Evolutionary conservation across 2,329 filamentous ascomycete species (phyloP).

Genomic region (Monilinia vaccinii-corymbosi): DNA sequence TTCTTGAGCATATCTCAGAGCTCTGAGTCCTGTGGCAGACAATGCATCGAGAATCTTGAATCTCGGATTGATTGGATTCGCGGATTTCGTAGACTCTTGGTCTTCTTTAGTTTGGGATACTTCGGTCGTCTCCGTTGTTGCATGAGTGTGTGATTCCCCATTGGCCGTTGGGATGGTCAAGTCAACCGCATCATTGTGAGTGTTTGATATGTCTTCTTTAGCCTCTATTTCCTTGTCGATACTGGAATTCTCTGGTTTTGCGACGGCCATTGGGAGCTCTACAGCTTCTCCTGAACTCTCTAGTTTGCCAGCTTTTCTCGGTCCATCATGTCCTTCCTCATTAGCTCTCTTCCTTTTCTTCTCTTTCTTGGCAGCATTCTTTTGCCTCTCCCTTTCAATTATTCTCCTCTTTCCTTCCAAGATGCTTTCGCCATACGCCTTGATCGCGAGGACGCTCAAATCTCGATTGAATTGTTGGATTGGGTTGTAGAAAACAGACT

Average conservation of each 20-base stretch:
- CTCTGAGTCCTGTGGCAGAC: conserved; percentile 85
- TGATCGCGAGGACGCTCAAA: conserved; percentile 84
- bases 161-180: neutral
- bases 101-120: neutral
- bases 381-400: conserved; percentile 35
- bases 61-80: conserved; percentile 21
- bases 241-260: neutral
- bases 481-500: conserved; percentile 95
- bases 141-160: neutral
- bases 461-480: conserved; percentile 99
- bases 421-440: conserved; percentile 69
- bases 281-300: conserved; percentile 2
- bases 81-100: neutral
- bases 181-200: neutral
- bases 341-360: conserved; percentile 40
- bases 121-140: neutral
- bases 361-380: conserved; percentile 31
- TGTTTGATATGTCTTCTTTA: neutral
- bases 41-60: conserved; percentile 92
- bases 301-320: conserved; percentile 30
- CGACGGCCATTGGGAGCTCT: neutral
- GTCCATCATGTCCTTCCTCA: conserved; percentile 23
- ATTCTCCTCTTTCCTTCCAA: conserved; percentile 37
- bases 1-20: conserved; percentile 84
- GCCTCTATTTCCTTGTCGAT: neutral